A percentile compares a stretch with the other conserved stretches of the same genome.
Evolutionary conservation across 177 flowering plant genomes (phyloP).

Genomic region (Tripterygium wilfordii): DNA sequence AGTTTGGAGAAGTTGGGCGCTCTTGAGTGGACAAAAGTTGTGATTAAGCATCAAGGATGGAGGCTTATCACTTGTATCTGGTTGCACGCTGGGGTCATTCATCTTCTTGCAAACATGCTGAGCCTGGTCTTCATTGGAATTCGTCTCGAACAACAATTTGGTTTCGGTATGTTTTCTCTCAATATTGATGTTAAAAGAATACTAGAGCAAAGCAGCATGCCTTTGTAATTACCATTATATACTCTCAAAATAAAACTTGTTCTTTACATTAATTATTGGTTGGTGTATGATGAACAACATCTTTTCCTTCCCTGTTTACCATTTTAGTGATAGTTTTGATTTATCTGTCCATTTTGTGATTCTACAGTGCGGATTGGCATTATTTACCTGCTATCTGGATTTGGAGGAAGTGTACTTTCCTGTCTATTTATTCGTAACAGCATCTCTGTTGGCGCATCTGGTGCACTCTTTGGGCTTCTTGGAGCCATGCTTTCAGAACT

Average conservation of each 20-base stretch:
- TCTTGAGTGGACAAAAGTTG: conserved; percentile 52
- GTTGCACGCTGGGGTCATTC: conserved; percentile 82
- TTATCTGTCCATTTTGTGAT: not conserved
- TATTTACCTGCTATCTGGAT: conserved; percentile 68
- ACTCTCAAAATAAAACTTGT: not conserved
- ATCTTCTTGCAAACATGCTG: conserved; percentile 70
- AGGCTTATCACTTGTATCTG: conserved; percentile 70
- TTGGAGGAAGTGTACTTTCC: conserved; percentile 81
- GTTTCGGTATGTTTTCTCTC: conserved; percentile 50
- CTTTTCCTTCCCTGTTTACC: too few relatives aligned
- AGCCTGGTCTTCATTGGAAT: conserved; percentile 70
- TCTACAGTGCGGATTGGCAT: conserved; percentile 62
- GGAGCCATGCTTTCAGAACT: conserved; percentile 93
- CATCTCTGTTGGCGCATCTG: conserved; percentile 86
- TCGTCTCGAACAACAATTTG: conserved; percentile 82
- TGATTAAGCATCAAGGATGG: conserved; percentile 64
- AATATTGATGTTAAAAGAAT: not conserved
- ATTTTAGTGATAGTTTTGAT: too few relatives aligned
- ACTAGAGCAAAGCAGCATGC: not conserved
- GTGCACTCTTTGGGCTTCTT: conserved; percentile 86
- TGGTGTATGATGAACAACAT: too few relatives aligned
- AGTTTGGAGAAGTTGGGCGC: conserved; percentile 77
- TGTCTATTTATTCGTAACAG: conserved; percentile 48
- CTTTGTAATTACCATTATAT: not conserved
- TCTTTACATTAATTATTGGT: not conserved